These are phyloP conservation scores for Penicillium brasilianum DNA, from an alignment of 2,329 filamentous ascomycete species.

Conservation along the genomic window DNA sequence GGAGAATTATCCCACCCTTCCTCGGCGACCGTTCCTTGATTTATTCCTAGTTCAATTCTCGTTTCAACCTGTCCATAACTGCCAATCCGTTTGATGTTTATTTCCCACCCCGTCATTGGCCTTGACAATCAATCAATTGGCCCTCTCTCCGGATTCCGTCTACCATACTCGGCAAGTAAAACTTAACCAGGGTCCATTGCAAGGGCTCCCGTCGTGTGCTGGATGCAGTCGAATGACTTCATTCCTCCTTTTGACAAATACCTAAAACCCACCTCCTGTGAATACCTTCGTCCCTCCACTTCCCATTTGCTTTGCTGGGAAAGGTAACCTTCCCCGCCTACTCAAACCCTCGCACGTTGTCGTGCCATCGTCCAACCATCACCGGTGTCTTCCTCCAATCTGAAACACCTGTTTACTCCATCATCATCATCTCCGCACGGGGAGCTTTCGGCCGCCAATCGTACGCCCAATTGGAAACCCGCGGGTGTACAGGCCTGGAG, in stretches of 20 bases:
- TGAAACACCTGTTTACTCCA: conserved; percentile 30
- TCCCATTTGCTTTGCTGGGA: conserved; percentile 6
- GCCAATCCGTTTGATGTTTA: conserved; percentile 7
- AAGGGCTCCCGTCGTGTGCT: not conserved
- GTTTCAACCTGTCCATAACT: conserved; percentile 12
- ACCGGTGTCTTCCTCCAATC: conserved; percentile 26
- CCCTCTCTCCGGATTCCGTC: not conserved
- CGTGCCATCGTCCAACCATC: conserved; percentile 28
- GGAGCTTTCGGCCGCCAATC: conserved; percentile 30
- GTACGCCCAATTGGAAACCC: conserved; percentile 26
- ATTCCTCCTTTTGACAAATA: not conserved
- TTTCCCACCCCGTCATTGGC: not conserved
- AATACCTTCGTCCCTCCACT: conserved; percentile 8
- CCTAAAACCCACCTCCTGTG: not conserved
- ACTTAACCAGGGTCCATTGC: not conserved
- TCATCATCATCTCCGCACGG: conserved; percentile 29
- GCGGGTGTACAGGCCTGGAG: conserved; percentile 27
- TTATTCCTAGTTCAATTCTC: conserved; percentile 9
- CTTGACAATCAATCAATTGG: not conserved
- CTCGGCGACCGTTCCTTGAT: conserved; percentile 8
- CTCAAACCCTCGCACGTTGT: conserved; percentile 15
- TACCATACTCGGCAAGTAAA: not conserved
- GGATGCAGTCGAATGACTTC: not conserved
- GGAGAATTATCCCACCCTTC: conserved; percentile 9
- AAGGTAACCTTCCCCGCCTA: conserved; percentile 7